These are phyloP conservation scores for Scorias spongiosa DNA, from an alignment of 2,329 filamentous ascomycete genomes.

Conservation along the genomic window DNA sequence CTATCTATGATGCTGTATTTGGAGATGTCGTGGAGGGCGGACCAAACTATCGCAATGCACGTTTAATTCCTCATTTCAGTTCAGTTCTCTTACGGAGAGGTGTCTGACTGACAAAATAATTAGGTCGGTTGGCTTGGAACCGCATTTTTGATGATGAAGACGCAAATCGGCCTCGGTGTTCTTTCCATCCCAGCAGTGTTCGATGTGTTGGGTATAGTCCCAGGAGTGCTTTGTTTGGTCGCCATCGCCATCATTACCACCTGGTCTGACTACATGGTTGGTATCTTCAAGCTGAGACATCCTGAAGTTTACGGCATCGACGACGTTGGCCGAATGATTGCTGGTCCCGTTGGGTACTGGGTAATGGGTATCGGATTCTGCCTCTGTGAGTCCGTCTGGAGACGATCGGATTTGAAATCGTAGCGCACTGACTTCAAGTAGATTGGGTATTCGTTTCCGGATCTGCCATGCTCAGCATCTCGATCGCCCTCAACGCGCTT, in stretches of 20 bases:
- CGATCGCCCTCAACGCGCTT: constrained; percentile 10
- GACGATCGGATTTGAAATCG: too few relatives aligned
- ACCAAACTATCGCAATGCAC: constrained; percentile 19
- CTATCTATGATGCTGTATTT: constrained; percentile 19
- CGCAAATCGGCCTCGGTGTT: constrained; percentile 29
- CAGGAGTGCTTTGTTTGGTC: constrained; percentile 29
- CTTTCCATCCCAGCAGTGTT: constrained; percentile 32
- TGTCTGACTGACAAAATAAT: constrained; percentile 1
- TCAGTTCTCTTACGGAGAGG: not conserved
- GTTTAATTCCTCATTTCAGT: not conserved
- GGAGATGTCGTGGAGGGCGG: constrained; percentile 21
- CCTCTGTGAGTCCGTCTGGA: constrained; percentile 17
- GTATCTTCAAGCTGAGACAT: constrained; percentile 37
- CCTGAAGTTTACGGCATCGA: constrained; percentile 41
- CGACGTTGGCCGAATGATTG: constrained; percentile 37
- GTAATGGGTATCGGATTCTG: constrained; percentile 27
- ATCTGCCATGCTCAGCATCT: constrained; percentile 16
- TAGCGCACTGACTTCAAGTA: constrained; percentile 1
- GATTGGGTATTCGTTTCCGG: constrained; percentile 15
- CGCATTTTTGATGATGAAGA: constrained; percentile 29
- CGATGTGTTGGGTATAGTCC: constrained; percentile 30
- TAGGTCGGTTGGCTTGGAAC: constrained; percentile 30
- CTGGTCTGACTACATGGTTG: constrained; percentile 34
- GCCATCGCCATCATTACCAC: constrained; percentile 27
- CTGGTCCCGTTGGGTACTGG: constrained; percentile 36